Evolutionary conservation across 2,329 filamentous ascomycete genomes (phyloP), one percentile per base, ranked within the genome.

Genomic region (Cercospora sp.): DNA sequence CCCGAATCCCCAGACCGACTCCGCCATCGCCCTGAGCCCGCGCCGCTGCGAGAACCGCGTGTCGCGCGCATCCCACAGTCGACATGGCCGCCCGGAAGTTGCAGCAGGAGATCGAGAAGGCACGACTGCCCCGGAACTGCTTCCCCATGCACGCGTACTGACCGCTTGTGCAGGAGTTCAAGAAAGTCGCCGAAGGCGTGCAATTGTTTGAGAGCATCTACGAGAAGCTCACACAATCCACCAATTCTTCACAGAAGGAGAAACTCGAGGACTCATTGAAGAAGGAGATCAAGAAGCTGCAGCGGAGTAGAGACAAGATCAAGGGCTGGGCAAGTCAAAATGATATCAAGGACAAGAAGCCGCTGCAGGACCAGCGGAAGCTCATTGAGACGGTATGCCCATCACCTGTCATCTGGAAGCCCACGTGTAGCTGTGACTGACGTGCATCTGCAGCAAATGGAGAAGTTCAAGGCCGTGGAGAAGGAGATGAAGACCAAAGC

Each of bases 401-500:
- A 59, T 40, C 63, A 58, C 16, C 48, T 61, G 53, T 60, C 48
- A 18, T 36, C 33, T 48, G 58, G 26, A 9, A n/a, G 28, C 16
- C 23, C 26, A n/a, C 23, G 28, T 31, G 42, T 42, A 64, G 66
- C 60, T 63, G 62, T 40, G 64, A 73, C 74, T 75, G 68, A 74
- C 68, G 28, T 42, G 63, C 16, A 48, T 26, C 60, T 30, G 33
- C 60, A 95, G 92, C 90, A 94, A 91, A 99, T 99, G 95, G 95
- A 99, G 83, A 93, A 93, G 77, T 99, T 99, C 88, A 99, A 99
- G 84, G 94, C 94, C n/a, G 95, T 99, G 63, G 95, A 99, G 82
- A 99, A 99, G 85, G 95, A 97, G 77, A 98, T 99, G 95, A 99
- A 99, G 86, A 99, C 95, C 66, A 99, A 99, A 82, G 95, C 95